Conservation (phyloP, 2,329 filamentous ascomycete species). For the Verticillium klebahnii region DNA sequence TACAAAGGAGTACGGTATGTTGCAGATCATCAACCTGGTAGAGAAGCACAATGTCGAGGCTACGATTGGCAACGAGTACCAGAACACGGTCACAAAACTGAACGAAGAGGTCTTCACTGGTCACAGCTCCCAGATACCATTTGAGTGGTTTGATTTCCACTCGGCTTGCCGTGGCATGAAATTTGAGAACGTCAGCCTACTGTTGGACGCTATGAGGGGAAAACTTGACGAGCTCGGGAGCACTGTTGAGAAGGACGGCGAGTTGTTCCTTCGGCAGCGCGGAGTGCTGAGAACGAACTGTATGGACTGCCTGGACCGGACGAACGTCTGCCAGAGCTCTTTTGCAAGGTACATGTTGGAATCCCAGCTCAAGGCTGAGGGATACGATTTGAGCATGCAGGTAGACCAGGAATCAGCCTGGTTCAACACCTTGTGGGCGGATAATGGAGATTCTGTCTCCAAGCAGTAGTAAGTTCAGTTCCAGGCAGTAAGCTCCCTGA, state of each 20-base stretch:
- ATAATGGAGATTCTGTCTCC: conserved; percentile 94
- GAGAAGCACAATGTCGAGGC: conserved; percentile 83
- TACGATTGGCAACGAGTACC: conserved; percentile 73
- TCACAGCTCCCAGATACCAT: conserved; percentile 46
- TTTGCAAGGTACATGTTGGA: conserved; percentile 82
- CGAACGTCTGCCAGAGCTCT: conserved; percentile 92
- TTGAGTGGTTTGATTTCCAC: conserved; percentile 99
- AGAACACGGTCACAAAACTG: conserved; percentile 60
- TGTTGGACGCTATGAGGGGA: conserved; percentile 65
- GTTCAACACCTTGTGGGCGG: conserved; percentile 97
- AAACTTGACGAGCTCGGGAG: conserved; percentile 69
- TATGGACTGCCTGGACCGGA: conserved; percentile 96
- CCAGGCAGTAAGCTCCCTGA: background rate
- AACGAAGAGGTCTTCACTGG: conserved; percentile 56
- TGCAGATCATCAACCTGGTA: conserved; percentile 80
- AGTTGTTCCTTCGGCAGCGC: conserved; percentile 48
- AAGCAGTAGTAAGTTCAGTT: conserved; percentile 62
- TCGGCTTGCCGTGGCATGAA: conserved; percentile 91
- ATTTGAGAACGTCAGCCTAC: conserved; percentile 85
- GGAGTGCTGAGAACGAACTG: conserved; percentile 92
- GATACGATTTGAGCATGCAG: conserved; percentile 70
- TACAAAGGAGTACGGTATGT: conserved; percentile 62
- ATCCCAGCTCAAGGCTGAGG: conserved; percentile 68
- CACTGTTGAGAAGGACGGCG: conserved; percentile 51
- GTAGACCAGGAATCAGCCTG: conserved; percentile 76